Percentiles rank a stretch among this genome's conserved stretches.
These are phyloP conservation scores for Pterocarpus macrocarpus DNA, from an alignment of 306 rosid genomes.

Conservation along the genomic window DNA sequence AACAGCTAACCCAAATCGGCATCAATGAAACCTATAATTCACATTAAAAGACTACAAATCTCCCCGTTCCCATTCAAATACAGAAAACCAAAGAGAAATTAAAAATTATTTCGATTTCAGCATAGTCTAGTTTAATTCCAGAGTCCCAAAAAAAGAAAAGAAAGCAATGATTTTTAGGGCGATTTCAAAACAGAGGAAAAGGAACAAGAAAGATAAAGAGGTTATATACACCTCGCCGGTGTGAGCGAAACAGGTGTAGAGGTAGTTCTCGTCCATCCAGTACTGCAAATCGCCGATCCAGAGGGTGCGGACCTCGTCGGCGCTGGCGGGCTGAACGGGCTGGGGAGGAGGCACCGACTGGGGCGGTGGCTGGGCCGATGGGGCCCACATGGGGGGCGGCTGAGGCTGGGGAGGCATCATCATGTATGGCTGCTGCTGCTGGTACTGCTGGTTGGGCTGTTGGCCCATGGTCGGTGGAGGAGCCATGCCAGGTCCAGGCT, in stretches of 20 bases:
- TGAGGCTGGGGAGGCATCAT: conserved; percentile 85
- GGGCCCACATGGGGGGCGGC: conserved; percentile 70
- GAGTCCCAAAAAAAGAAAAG: neutral
- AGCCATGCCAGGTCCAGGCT: conserved; percentile 80
- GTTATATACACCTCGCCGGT: conserved; percentile 79
- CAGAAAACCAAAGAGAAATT: neutral
- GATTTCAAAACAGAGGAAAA: neutral
- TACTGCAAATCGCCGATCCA: conserved; percentile 98
- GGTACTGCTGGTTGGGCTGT: conserved; percentile 71
- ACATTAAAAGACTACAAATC: neutral
- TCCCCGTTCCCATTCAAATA: neutral
- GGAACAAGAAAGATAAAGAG: neutral
- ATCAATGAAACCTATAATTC: neutral
- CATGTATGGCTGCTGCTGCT: conserved; percentile 77
- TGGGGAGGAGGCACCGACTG: conserved; percentile 56
- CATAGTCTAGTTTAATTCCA: too few relatives aligned
- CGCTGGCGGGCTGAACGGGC: conserved; percentile 54
- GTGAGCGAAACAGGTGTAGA: conserved; percentile 67
- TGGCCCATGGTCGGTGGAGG: conserved; percentile 60
- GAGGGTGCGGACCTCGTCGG: conserved; percentile 91
- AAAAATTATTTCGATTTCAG: too few relatives aligned
- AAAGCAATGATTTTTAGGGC: neutral
- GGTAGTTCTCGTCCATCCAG: conserved; percentile 95
- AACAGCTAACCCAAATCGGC: conserved; percentile 16
- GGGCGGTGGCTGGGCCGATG: conserved; percentile 51